These are phyloP conservation scores for Citrus medica DNA, from an alignment of 345 rosid genomes.

Conservation along the genomic window DNA sequence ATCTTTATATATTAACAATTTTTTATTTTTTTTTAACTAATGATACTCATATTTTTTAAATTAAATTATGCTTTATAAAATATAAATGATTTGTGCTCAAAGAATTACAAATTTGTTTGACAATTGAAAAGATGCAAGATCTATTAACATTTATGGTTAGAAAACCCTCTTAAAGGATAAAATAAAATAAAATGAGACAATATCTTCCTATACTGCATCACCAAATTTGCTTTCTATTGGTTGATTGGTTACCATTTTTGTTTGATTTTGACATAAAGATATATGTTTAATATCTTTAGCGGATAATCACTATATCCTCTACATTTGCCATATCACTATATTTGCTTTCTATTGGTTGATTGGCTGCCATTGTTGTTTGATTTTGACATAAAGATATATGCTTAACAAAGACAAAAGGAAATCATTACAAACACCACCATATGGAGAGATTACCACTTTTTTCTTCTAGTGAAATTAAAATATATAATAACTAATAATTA, in stretches of 20 bases:
- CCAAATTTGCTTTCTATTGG: no score
- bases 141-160: no score
- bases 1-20: neutral
- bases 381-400: neutral
- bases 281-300: no score
- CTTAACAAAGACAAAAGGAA: neutral
- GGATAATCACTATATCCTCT: no score
- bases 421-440: neutral
- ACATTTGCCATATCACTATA: no score
- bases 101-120: neutral
- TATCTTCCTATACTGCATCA: neutral
- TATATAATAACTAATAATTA: no score
- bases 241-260: neutral
- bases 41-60: neutral
- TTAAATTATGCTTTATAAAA: neutral
- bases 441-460: no score
- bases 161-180: neutral
- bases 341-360: neutral
- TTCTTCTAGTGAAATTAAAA: no score
- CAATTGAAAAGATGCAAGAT: neutral
- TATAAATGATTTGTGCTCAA: neutral
- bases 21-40: no score
- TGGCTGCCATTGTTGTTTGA: neutral
- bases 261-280: neutral
- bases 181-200: neutral